Evolutionary conservation across 2,329 filamentous ascomycete genomes (phyloP).

Genomic region (Fusarium chuoi): DNA sequence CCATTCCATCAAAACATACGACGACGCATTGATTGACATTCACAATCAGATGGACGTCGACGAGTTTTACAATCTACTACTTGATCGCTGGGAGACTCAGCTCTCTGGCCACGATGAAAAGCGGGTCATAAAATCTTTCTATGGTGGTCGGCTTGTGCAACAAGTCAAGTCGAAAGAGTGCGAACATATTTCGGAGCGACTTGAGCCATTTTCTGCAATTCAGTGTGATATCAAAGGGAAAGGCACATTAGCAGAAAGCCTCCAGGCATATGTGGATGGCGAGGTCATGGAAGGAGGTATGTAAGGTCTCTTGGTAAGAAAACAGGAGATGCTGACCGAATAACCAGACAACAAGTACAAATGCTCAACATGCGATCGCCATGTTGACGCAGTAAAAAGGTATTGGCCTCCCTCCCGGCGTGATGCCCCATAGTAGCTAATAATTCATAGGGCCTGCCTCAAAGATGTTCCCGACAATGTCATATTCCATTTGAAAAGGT

Average conservation of each 20-base stretch:
- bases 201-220: conserved; percentile 93
- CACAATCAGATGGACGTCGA: conserved; percentile 97
- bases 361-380: conserved; percentile 86
- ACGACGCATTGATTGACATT: conserved; percentile 85
- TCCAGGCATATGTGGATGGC: conserved; percentile 94
- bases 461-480: conserved; percentile 94
- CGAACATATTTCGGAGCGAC: conserved; percentile 87
- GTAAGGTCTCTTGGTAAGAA: conserved; percentile 33
- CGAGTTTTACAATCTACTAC: conserved; percentile 94
- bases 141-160: conserved; percentile 90
- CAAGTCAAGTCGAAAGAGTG: conserved; percentile 97
- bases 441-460: conserved; percentile 75
- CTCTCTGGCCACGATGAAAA: conserved; percentile 75
- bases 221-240: conserved; percentile 98
- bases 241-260: conserved; percentile 81
- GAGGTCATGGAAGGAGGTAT: conserved; percentile 92
- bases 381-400: conserved; percentile 94
- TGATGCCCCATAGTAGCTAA: not conserved
- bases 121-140: conserved; percentile 81
- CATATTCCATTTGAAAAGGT: conserved; percentile 93
- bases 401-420: conserved; percentile 46
- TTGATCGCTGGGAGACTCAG: conserved; percentile 90
- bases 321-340: conserved; percentile 12
- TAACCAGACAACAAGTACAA: conserved; percentile 94
- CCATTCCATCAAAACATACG: conserved; percentile 81